A percentile compares a stretch with the other conserved stretches of the same genome.
phyloP scores from a whole-genome alignment of 2,329 filamentous ascomycete genomes.

The Ophiostoma triangulosporum region DNA sequence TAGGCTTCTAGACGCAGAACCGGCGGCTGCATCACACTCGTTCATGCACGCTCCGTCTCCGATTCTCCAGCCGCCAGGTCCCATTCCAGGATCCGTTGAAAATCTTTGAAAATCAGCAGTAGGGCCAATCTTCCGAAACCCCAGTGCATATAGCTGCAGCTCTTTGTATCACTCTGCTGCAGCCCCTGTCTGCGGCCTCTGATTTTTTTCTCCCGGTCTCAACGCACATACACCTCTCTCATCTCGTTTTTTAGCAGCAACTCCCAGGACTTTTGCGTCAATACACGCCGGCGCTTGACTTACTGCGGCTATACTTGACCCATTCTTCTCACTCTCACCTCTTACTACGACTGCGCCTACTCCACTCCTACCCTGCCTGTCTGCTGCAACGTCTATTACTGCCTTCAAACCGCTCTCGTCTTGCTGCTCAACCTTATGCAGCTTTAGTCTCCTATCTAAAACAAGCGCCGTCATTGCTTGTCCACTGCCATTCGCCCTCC shows the following conservation, averaged over 20 bases:
- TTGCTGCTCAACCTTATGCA: background rate
- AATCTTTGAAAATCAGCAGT: background rate
- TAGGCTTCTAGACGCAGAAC: constrained; percentile 1
- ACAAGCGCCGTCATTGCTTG: background rate
- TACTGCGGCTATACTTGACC: background rate
- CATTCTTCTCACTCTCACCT: background rate
- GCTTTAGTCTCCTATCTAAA: background rate
- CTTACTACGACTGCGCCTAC: background rate
- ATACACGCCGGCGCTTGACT: background rate
- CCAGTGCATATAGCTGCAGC: constrained; percentile 5
- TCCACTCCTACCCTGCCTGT: background rate
- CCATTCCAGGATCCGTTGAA: background rate
- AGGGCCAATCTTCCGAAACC: background rate
- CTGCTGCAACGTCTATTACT: background rate
- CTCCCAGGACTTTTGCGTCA: background rate
- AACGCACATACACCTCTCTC: background rate
- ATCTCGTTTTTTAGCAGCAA: background rate
- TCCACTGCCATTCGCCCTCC: background rate
- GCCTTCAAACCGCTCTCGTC: background rate
- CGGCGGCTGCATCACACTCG: constrained; percentile 5
- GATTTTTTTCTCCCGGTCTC: background rate
- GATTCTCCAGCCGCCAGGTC: background rate
- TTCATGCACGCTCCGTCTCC: constrained; percentile 6
- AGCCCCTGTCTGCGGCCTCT: background rate
- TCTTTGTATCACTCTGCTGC: constrained; percentile 4